Conservation (phyloP, 805 yeast species). For the Candida andamanensis region DNA sequence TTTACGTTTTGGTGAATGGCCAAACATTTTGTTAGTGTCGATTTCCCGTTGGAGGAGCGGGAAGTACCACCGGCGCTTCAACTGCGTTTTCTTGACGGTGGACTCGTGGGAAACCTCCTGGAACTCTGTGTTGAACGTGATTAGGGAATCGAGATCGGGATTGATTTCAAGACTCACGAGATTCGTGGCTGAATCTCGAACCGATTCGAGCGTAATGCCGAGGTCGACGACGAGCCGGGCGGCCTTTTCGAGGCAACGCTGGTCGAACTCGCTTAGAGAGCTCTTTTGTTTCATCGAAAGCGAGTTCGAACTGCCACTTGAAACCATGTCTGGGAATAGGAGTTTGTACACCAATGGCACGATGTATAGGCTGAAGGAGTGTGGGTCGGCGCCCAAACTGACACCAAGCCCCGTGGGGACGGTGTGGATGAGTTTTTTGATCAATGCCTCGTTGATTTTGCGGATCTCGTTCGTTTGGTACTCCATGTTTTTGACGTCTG, state of each 20-base stretch:
- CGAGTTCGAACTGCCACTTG: constrained; percentile 15
- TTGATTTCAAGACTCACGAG: constrained; percentile 21
- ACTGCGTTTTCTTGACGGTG: constrained; percentile 19
- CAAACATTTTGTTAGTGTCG: constrained; percentile 16
- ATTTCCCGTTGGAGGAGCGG: constrained; percentile 33
- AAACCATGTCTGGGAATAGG: constrained; percentile 24
- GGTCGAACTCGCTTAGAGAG: constrained; percentile 24
- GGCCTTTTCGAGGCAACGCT: constrained; percentile 27
- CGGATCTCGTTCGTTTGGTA: constrained; percentile 36
- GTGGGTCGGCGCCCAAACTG: constrained; percentile 24
- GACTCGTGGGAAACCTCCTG: constrained; percentile 12
- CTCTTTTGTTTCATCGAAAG: constrained; percentile 14
- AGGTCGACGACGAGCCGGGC: constrained; percentile 34
- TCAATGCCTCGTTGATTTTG: constrained; percentile 26
- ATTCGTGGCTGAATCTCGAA: constrained; percentile 30
- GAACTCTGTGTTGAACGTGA: constrained; percentile 18
- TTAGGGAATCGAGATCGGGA: constrained; percentile 34
- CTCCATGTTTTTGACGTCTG: constrained; percentile 28
- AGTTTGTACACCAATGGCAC: constrained; percentile 30
- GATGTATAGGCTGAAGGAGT: constrained; percentile 22
- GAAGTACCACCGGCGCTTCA: constrained; percentile 28
- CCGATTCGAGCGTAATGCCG: constrained; percentile 35
- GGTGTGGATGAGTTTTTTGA: constrained; percentile 25
- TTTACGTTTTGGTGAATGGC: background rate
- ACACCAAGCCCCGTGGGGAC: constrained; percentile 24